These are phyloP conservation scores for Akanthomyces dipterigenus DNA, from an alignment of 2,329 filamentous ascomycete genomes.

Conservation along the genomic window DNA sequence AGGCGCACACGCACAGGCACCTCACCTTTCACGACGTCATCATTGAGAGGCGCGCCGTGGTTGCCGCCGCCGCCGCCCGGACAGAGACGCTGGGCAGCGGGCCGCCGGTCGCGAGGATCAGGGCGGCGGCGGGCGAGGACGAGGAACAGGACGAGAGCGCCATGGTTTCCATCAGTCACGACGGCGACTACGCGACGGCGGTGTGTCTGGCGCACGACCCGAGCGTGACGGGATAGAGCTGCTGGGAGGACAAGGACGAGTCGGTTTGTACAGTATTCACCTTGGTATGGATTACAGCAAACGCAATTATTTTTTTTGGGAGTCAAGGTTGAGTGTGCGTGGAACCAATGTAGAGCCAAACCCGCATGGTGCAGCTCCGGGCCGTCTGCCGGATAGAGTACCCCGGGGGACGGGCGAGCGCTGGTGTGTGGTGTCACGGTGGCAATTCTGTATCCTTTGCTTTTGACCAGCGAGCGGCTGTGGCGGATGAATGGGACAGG, in stretches of 20 bases:
- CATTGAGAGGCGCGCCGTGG: constrained; percentile 29
- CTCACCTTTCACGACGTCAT: constrained; percentile 57
- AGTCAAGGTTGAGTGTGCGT: too few relatives aligned
- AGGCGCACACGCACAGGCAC: constrained; percentile 56
- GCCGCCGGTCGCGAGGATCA: constrained; percentile 39
- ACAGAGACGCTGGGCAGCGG: constrained; percentile 27
- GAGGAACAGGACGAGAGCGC: constrained; percentile 49
- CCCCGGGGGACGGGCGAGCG: neutral
- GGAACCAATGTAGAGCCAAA: too few relatives aligned
- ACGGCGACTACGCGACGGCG: constrained; percentile 73
- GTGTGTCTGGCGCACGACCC: constrained; percentile 49
- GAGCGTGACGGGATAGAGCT: neutral
- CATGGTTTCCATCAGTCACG: constrained; percentile 77
- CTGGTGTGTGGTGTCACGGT: neutral
- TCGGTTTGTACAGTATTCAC: neutral
- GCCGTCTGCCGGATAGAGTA: neutral
- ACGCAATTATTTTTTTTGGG: too few relatives aligned
- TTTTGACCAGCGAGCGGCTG: neutral
- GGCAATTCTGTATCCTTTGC: neutral
- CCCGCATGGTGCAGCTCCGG: neutral
- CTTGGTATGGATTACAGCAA: neutral
- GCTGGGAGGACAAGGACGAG: neutral
- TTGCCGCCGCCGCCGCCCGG: constrained; percentile 4
- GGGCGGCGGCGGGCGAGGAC: constrained; percentile 18
- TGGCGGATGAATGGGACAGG: neutral